Evolutionary conservation across 2,329 filamentous ascomycete species (phyloP), one percentile per base, ranked within the genome.

Genomic region (Emergomyces pasteurianus): DNA sequence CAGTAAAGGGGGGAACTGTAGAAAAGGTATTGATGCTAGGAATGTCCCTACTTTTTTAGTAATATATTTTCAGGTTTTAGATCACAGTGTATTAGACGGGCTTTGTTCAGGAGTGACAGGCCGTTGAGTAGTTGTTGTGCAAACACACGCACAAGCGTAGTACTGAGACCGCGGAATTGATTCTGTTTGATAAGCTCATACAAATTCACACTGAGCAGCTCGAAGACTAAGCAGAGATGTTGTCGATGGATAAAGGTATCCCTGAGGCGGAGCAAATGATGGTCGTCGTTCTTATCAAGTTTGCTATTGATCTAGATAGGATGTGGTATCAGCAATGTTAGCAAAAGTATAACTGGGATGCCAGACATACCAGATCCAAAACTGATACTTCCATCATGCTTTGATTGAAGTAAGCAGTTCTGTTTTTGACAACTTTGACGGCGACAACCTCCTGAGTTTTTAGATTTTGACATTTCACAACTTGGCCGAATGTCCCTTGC

Each of bases 331-430:
- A 75, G 66, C 38, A 61, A 28, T 42, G 1, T 40, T 49, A 59
- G 43, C 61, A 57, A 28, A 8, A 60, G 23, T 12, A 14, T 40
- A 3, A 53, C 16, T 40, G 42, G 16, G 18, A 59, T 59, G 42
- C n/a, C 36, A 26, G 59, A 67, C 84, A 61, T 81, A 95, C 90
- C 81, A 99, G 73, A 75, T 99, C 94, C 61, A 99, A 81, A 28
- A 99, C 94, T 1, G 94, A 99, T 38, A 99, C 94, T 73, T 99
- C 94, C 94, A 99, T 99, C 94, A 99, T 99, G 75, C 94, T 97
- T 75, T 99, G 94, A 72, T 99, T 99, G 79, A 99, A 99, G 75
- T 99, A 99, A 43, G 94, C 94, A 1, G 94, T 99, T 69, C 92
- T 87, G 75, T 99, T 99, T 78, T 99, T 99, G 78, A 99, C 94